Evolutionary conservation across 441 rosid species (phyloP), one percentile per base, ranked within the genome.

Genomic region (Francoa sonchifolia): DNA sequence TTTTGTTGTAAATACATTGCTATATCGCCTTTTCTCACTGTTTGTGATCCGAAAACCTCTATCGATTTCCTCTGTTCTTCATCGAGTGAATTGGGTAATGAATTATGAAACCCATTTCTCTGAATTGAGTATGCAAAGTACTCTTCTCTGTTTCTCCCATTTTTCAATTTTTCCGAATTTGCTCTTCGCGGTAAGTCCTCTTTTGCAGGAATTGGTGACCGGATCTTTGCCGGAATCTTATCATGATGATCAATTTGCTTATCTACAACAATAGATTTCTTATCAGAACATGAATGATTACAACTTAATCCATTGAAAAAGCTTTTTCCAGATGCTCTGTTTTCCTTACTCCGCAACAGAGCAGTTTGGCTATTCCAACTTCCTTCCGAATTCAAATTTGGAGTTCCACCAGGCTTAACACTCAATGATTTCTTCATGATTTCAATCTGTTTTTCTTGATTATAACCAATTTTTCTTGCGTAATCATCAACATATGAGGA

Each of bases 351-450:
- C 35, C 19, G 71, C 49, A 84, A 54, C 52, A 88, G 55, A 8
- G 67, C 53, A 8, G 50, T 78, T 42, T 76, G 94, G 68, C 95
- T 81, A 67, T 81, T 74, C 81, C 79, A 73, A 58, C 90, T 81
- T 8, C 76, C 73, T 41, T 74, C 76, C 13, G 97, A 81, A 8
- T 28, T 54, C 18, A 71, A 28, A 36, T 85, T 77, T 0, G 72
- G 75, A 20, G 88, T 63, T 46, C 66, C 77, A n/a, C 16, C 6
- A 8, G 68, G 46, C 35, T 50, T 47, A 20, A 38, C 26, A 3
- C 54, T 37, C 33, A 27, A 11, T 38, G 42, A 44, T 21, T 15
- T 33, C 52, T 48, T 65, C 55, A 17, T 55, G 38, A 36, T 66
- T 55, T 56, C n/a, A n/a, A n/a, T n/a, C n/a, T 51, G 14, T 11